Conservation (phyloP, 768 basidiomycete species). For the Phanerochaete carnosa region DNA sequence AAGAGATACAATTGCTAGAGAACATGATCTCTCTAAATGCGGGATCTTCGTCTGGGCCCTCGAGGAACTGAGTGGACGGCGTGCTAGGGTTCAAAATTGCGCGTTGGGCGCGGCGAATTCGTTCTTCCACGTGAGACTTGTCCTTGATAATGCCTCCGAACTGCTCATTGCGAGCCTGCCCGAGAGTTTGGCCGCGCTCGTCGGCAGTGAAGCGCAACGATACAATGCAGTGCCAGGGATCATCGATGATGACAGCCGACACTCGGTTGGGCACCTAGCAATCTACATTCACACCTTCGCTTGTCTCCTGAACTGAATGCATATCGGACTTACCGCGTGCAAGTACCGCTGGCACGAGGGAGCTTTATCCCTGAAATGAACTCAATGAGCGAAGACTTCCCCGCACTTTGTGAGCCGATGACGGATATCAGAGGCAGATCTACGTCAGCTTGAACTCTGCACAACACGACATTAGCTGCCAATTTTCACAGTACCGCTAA, state of each 20-base stretch:
- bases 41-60: slow-evolving; percentile 30
- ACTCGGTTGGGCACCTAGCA: slow-evolving; percentile 37
- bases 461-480: not conserved
- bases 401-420: slow-evolving; percentile 69
- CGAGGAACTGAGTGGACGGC: slow-evolving; percentile 34
- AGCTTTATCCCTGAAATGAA: slow-evolving; percentile 71
- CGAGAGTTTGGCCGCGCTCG: slow-evolving; percentile 24
- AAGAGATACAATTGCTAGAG: slow-evolving; percentile 32
- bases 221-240: slow-evolving; percentile 32
- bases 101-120: slow-evolving; percentile 61
- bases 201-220: slow-evolving; percentile 31
- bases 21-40: slow-evolving; percentile 25
- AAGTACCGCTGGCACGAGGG: slow-evolving; percentile 70
- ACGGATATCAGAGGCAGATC: slow-evolving; percentile 74
- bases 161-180: slow-evolving; percentile 27
- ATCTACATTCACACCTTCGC: not conserved
- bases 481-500: not conserved
- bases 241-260: slow-evolving; percentile 25
- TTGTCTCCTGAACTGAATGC: not conserved
- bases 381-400: slow-evolving; percentile 77
- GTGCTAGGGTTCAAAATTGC: slow-evolving; percentile 61
- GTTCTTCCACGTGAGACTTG: slow-evolving; percentile 56
- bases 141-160: slow-evolving; percentile 41
- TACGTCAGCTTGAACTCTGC: slow-evolving; percentile 64
- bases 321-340: slow-evolving; percentile 55